Conservation (phyloP, 2,329 filamentous ascomycete genomes). For the Trichoderma cornu-damae region DNA sequence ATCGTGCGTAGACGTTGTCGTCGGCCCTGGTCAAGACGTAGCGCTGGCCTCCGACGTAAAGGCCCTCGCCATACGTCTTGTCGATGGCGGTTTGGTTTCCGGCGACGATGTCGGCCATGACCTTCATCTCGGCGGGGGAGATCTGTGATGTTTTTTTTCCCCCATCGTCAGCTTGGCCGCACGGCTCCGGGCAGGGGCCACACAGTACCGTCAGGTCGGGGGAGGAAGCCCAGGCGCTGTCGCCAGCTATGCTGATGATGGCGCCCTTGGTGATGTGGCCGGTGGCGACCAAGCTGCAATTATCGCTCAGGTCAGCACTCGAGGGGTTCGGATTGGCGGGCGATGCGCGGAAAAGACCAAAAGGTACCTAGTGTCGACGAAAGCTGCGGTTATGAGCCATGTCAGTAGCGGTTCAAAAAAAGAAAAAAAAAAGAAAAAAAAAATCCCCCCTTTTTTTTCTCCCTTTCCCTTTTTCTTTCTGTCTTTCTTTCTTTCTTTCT, state of each 20-base stretch:
- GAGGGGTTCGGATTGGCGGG: neutral
- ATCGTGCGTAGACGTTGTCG: constrained; percentile 78
- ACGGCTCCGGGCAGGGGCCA: too few relatives aligned
- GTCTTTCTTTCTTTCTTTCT: neutral
- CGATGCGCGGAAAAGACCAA: neutral
- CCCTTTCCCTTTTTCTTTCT: too few relatives aligned
- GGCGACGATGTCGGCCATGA: constrained; percentile 49
- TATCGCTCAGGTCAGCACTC: constrained; percentile 23
- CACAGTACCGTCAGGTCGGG: constrained; percentile 64
- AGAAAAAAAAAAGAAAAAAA: too few relatives aligned
- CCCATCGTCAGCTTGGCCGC: neutral
- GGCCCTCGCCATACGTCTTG: constrained; percentile 64
- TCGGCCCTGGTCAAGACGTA: constrained; percentile 74
- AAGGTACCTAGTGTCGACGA: constrained; percentile 47
- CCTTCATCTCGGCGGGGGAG: constrained; percentile 53
- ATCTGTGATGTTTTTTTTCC: constrained; percentile 33
- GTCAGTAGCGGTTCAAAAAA: constrained; percentile 16
- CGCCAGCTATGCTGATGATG: constrained; percentile 75
- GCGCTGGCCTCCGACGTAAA: constrained; percentile 71
- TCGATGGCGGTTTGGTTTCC: constrained; percentile 47
- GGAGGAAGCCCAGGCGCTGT: constrained; percentile 72
- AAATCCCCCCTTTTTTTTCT: too few relatives aligned
- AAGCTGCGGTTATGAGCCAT: constrained; percentile 34
- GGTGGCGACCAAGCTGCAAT: constrained; percentile 68
- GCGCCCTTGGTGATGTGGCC: constrained; percentile 78